phyloP scores from a whole-genome alignment of 2,329 filamentous ascomycete genomes.

The Lachnellula suecica region DNA sequence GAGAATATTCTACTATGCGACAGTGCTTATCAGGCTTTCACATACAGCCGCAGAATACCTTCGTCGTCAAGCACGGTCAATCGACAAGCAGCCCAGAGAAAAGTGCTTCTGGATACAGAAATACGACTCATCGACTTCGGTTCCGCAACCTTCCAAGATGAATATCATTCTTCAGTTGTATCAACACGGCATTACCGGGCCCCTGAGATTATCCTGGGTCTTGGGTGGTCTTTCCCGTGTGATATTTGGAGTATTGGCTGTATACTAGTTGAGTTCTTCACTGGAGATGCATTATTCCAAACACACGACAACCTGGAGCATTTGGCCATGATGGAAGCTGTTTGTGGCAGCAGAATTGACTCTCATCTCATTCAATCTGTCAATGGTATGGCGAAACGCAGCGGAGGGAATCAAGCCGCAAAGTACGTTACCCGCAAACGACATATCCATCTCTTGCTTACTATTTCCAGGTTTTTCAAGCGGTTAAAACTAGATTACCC shows the following conservation, averaged over 20 bases:
- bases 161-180: slow-evolving; percentile 71
- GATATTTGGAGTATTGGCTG: slow-evolving; percentile 76
- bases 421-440: slow-evolving; percentile 50
- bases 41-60: slow-evolving; percentile 68
- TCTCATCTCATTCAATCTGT: slow-evolving; percentile 56
- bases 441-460: slow-evolving; percentile 31
- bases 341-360: slow-evolving; percentile 60
- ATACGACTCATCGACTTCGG: slow-evolving; percentile 72
- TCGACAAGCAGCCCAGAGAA: slow-evolving; percentile 61
- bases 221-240: slow-evolving; percentile 71
- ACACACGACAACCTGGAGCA: slow-evolving; percentile 73
- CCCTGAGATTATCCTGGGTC: slow-evolving; percentile 68
- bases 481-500: slow-evolving; percentile 65
- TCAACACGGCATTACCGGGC: slow-evolving; percentile 70
- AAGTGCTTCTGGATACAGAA: slow-evolving; percentile 66
- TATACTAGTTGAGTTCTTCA: slow-evolving; percentile 71
- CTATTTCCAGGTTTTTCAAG: slow-evolving; percentile 61
- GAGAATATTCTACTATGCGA: slow-evolving; percentile 70
- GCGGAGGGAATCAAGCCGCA: slow-evolving; percentile 58
- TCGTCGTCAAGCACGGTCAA: slow-evolving; percentile 61
- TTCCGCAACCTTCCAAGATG: slow-evolving; percentile 70
- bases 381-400: slow-evolving; percentile 56
- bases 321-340: slow-evolving; percentile 74
- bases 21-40: slow-evolving; percentile 67
- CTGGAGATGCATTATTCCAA: slow-evolving; percentile 69